These are phyloP conservation scores for Xylariaceae sp. DNA, from an alignment of 2,329 filamentous ascomycete genomes.

Conservation along the genomic window DNA sequence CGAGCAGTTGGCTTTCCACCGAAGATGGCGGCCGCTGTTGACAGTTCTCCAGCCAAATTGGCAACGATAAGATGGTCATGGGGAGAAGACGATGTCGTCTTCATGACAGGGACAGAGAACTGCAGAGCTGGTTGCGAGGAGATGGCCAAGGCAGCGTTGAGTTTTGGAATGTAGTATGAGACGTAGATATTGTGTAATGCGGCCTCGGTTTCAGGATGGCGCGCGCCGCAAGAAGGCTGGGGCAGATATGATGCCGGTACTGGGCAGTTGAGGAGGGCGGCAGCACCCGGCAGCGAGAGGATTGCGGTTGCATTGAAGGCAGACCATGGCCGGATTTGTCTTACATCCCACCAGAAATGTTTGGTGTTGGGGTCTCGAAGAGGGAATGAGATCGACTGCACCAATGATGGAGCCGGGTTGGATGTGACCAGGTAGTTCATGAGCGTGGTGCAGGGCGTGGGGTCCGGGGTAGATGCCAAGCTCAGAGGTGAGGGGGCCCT, in stretches of 20 bases:
- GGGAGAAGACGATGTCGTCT: constrained; percentile 25
- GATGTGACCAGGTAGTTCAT: constrained; percentile 70
- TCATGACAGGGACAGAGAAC: constrained; percentile 40
- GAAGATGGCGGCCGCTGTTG: constrained; percentile 49
- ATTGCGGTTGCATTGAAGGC: constrained; percentile 71
- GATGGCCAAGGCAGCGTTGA: constrained; percentile 76
- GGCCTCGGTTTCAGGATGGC: constrained; percentile 72
- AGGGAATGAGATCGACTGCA: constrained; percentile 69
- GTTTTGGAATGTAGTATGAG: constrained; percentile 74
- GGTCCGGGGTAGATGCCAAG: constrained; percentile 39
- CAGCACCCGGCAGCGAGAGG: constrained; percentile 65
- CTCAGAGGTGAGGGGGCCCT: constrained; percentile 39
- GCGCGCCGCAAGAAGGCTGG: constrained; percentile 48
- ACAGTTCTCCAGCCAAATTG: constrained; percentile 52
- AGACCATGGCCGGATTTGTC: constrained; percentile 78
- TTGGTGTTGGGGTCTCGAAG: constrained; percentile 62
- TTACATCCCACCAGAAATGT: constrained; percentile 95
- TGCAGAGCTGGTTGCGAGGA: constrained; percentile 62
- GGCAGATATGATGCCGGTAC: constrained; percentile 59
- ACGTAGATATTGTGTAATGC: constrained; percentile 71
- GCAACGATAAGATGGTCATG: constrained; percentile 60
- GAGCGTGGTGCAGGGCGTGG: constrained; percentile 59
- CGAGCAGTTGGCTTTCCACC: constrained; percentile 43
- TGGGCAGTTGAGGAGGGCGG: constrained; percentile 64
- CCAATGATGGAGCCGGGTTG: constrained; percentile 77